Evolutionary conservation across 2,329 filamentous ascomycete species (phyloP), one percentile per base, ranked within the genome.

Genomic region (Aspergillus tanneri): DNA sequence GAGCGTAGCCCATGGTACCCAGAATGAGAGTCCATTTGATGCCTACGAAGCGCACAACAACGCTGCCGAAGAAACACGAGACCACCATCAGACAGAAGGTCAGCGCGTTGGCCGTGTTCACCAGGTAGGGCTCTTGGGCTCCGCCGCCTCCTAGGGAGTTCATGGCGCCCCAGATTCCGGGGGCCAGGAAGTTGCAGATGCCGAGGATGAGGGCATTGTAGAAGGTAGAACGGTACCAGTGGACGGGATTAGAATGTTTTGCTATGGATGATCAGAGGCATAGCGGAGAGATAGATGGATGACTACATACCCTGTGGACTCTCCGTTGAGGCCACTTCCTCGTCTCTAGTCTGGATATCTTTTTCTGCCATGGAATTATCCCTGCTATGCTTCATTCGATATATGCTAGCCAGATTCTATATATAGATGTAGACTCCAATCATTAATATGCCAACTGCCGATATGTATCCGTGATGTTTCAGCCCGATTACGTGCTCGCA

Each of bases 51-150:
- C 78, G 78, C 0, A 88, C 84, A 5, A 89, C 66, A 0, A 80
- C 74, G 43, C 82, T 84, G 0, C 80, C 81, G 39, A 88, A 80
- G 60, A 78, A 83, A 61, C 86, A 88, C 0, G 83, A 86, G 0
- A 89, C 60, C 0, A 88, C 82, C 85, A 88, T 88, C 6, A 88
- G 75, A 38, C 82, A 83, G 61, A 89, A 89, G 0, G 85, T 87
- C 30, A 88, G 65, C 0, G 85, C 81, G 56, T 90, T 90, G 11
- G 84, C 85, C 0, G 82, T 77, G 58, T 88, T 88, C 41, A 89
- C 82, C 1, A 88, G 74, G 57, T 83, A 77, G 0, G 86, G 86
- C 7, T 77, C 76, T 54, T 83, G 76, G 23, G 80, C 76, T 3
- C 86, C 86, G 40, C 86, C 86, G 1, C 84, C 86, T 8, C 86